These are phyloP conservation scores for Penicillium concentricum DNA, from an alignment of 2,329 filamentous ascomycete species.

Conservation along the genomic window DNA sequence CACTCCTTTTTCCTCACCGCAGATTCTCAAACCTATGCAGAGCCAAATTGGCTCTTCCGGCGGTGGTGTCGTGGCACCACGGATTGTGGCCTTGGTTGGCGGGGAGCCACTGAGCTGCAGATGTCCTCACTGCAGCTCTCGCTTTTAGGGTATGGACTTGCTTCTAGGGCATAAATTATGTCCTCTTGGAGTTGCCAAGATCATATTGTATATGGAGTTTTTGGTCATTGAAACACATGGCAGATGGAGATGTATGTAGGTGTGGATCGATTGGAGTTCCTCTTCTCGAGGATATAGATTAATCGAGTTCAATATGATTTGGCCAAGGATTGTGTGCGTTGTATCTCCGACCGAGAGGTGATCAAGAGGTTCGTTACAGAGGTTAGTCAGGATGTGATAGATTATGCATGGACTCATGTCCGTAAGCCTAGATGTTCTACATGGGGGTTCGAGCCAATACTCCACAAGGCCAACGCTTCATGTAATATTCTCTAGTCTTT, in stretches of 20 bases:
- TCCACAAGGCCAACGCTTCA: constrained; percentile 14
- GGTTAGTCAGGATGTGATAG: background rate
- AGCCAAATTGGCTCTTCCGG: constrained; percentile 26
- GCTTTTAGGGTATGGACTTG: constrained; percentile 16
- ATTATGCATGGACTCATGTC: background rate
- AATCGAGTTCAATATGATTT: background rate
- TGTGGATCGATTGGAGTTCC: background rate
- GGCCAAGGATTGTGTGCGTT: background rate
- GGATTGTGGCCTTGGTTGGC: constrained; percentile 16
- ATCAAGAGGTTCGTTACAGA: background rate
- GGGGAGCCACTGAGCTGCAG: constrained; percentile 21
- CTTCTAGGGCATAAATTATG: constrained; percentile 9
- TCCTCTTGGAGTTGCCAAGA: background rate
- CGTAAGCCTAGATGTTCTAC: background rate
- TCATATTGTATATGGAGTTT: background rate
- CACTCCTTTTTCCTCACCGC: constrained; percentile 18
- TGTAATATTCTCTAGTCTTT: constrained; percentile 39
- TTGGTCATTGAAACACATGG: constrained; percentile 16
- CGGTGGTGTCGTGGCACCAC: constrained; percentile 38
- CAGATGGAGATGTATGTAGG: constrained; percentile 6
- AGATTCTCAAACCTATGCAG: constrained; percentile 23
- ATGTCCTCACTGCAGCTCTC: constrained; percentile 15
- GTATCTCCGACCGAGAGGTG: background rate
- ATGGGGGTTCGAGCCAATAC: background rate
- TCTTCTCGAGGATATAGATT: background rate